Base-by-base conservation (phyloP, 345 rosid species). In the Populus deltoides region DNA sequence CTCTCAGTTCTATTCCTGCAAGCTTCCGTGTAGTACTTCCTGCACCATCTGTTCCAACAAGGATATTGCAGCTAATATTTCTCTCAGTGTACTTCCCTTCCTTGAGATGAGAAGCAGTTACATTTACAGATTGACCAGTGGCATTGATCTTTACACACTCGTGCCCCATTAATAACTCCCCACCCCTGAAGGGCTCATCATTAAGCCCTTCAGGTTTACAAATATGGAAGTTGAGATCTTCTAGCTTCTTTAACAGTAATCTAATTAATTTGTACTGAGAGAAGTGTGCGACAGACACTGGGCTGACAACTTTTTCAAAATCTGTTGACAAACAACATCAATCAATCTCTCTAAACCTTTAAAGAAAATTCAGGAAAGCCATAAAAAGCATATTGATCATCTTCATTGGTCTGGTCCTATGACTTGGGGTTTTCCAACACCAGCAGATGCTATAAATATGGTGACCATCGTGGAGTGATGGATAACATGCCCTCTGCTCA, bases 21-120 rank as follows among this genome's bases (percentile, higher is more conserved):
- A 92, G 93, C 80, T 78, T 93, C 80, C 98, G 82, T 22, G 92
- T 88, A 43, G 81, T 82, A 84, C 98, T 93, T 72, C 97, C 97
- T 4, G 98, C 96, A 77, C 98, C 98, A 88, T 96, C 99, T 43
- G 94, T 81, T 59, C 91, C 98, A 75, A 96, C 89, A 77, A 96
- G 93, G 62, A 91, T 36, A 80, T 83, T 79, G 79, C 97, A 96
- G 29, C 15, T 81, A 67, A 93, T 85, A 62, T 88, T 77, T 81
- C 89, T 91, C 77, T 86, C 79, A 78, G 68, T 78, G 75, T 18
- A 75, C 71, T 84, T 84, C 49, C 93, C 93, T 74, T 81, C 91
- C 81, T 85, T 74, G 75, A 78, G 80, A 83, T 76, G 79, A 78
- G 97, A 85, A 77, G 86, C 87, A 77, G 92, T 91, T 61, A 88